These are phyloP conservation scores for Diaporthe nobilis DNA, from an alignment of 2,329 filamentous ascomycete species.

Conservation along the genomic window DNA sequence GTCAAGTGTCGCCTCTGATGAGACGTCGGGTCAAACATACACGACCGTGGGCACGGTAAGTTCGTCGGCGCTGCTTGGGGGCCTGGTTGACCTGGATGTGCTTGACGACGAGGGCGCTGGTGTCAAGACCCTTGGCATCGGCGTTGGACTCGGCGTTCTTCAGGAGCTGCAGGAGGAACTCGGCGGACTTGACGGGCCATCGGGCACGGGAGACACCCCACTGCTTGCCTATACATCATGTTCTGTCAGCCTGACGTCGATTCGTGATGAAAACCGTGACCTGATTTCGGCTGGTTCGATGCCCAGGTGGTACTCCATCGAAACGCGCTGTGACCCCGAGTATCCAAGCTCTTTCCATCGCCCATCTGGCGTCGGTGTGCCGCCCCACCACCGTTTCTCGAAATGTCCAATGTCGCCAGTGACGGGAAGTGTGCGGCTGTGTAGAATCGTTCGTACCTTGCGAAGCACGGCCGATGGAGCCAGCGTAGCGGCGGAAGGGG, in stretches of 20 bases:
- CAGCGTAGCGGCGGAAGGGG: constrained; percentile 97
- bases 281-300: not conserved
- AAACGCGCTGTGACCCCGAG: not conserved
- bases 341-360: not conserved
- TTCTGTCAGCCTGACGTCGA: constrained; percentile 14
- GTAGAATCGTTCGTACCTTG: constrained; percentile 83
- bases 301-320: not conserved
- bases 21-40: constrained; percentile 72
- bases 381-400: not conserved
- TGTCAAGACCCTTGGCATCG: constrained; percentile 97
- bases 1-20: not conserved
- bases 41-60: constrained; percentile 99
- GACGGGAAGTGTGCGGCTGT: not conserved
- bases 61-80: constrained; percentile 98
- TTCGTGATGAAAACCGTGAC: not conserved
- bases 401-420: not conserved
- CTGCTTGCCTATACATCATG: constrained; percentile 83
- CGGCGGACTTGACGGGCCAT: constrained; percentile 99
- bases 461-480: constrained; percentile 93
- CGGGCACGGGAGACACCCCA: constrained; percentile 98
- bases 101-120: constrained; percentile 97
- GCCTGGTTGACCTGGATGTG: constrained; percentile 99
- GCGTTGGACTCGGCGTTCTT: constrained; percentile 98
- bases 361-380: not conserved
- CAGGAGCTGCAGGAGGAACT: constrained; percentile 97